A percentile compares a stretch with the other conserved stretches of the same genome.
These are phyloP conservation scores for Neurospora sp. DNA, from an alignment of 495 filamentous ascomycete genomes.

Conservation along the genomic window DNA sequence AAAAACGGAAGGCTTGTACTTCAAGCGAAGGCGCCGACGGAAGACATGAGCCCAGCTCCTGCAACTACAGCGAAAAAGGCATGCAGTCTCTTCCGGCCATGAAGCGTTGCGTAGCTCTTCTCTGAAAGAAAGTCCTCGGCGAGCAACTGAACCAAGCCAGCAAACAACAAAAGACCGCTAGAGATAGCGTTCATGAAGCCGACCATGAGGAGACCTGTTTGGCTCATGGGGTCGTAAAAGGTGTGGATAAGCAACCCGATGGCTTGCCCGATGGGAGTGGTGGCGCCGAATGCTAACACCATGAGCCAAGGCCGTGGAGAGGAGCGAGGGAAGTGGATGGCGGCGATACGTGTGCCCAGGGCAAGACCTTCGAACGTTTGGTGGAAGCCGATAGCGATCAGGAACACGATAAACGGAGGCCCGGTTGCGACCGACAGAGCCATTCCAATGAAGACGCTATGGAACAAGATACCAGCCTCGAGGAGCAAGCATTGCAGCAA, in stretches of 20 bases:
- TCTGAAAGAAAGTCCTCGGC: conserved; percentile 91
- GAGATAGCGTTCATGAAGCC: conserved; percentile 90
- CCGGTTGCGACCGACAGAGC: conserved; percentile 75
- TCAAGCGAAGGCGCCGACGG: conserved; percentile 83
- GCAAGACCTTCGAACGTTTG: conserved; percentile 69
- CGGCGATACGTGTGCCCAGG: conserved; percentile 63
- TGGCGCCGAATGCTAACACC: conserved; percentile 83
- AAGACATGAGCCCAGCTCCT: conserved; percentile 73
- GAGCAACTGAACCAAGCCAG: conserved; percentile 81
- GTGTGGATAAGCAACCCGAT: conserved; percentile 75
- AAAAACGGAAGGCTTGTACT: not conserved
- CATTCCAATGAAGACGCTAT: conserved; percentile 86
- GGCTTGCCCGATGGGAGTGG: conserved; percentile 84
- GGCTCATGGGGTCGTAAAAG: conserved; percentile 73
- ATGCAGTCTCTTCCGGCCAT: conserved; percentile 57
- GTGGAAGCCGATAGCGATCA: conserved; percentile 75
- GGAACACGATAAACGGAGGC: conserved; percentile 66
- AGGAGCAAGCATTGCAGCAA: conserved; percentile 71
- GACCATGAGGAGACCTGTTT: conserved; percentile 79
- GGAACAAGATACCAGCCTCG: conserved; percentile 79
- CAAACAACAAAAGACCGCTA: conserved; percentile 78
- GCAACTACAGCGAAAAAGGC: conserved; percentile 69
- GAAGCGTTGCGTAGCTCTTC: conserved; percentile 67
- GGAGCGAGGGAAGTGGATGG: conserved; percentile 47
- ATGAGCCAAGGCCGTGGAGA: conserved; percentile 77